Base-by-base conservation (phyloP, 768 basidiomycete species). In the Chalciporus chontae region DNA sequence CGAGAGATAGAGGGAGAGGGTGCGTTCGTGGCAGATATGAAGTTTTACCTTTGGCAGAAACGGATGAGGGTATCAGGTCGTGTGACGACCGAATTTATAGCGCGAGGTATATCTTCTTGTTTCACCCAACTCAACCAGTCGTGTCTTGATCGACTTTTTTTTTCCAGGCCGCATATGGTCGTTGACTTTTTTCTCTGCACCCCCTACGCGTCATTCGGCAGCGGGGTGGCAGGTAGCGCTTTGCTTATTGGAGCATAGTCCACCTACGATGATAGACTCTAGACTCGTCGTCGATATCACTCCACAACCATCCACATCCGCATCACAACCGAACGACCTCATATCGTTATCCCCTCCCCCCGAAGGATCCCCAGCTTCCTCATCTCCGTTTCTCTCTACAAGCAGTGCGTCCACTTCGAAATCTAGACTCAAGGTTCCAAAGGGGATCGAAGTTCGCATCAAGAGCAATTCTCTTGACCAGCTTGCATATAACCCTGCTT, bases 1-100 rank as follows among this genome's bases (percentile, higher is more conserved):
- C 73, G 76, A 37, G 79, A 86, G 49, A 54, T 78, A 4, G 66
- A 67, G 0, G 72, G 73, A 0, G 75, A 78, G 40, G 78, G 77
- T 0, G 70, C 76, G 0, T 90, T 89, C 51, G 74, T 71, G 0
- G 80, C 73, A 17, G 58, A 65, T 5, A 53, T 64, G 17, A 45
- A 69, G 18, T 70, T 84, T 17, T 72, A 76, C 17, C 73, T 78
- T 38, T 89, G 87, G 65, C 83, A 85, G 63, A 82, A 80, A 56
- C 74, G 87, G n/a, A 84, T 90, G 84, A 71, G 79, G 21, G 76
- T 86, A 13, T 73, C 78, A 19, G 77, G 77, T 50, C 49, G 68
- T 17, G 75, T 87, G 34, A 58, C 54, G 6, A 59, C 85, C 15
- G 85, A 89, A 51, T 88, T 88, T 52, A 83, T 88, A 47, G 84